Percentiles rank a stretch among this genome's conserved stretches.
These are phyloP conservation scores for Senna siamea DNA, from an alignment of 306 rosid species.

Conservation along the genomic window DNA sequence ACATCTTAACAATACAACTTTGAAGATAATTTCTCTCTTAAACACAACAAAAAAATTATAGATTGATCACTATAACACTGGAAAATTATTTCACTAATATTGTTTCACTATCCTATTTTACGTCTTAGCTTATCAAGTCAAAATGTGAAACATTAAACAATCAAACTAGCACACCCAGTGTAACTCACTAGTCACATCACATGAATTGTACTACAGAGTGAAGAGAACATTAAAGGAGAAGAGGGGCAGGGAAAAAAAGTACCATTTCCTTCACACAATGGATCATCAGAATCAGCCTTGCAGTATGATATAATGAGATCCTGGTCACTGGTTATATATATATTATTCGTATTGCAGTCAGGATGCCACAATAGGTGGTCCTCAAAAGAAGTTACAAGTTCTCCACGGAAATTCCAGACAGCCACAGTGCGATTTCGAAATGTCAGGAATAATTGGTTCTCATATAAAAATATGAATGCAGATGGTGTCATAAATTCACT, in stretches of 20 bases:
- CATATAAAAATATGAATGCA: conserved; percentile 90
- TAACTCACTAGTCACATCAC: background rate
- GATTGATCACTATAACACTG: conserved; percentile 7
- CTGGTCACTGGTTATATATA: conserved; percentile 94
- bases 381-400: conserved; percentile 93
- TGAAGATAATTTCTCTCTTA: conserved; percentile 2
- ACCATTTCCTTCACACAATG: conserved; percentile 87
- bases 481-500: conserved; percentile 93
- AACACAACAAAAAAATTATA: background rate
- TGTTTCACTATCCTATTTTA: conserved; percentile 2
- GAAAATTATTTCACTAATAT: background rate
- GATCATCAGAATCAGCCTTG: conserved; percentile 97
- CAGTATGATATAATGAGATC: conserved; percentile 97
- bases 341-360: conserved; percentile 93
- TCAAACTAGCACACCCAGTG: conserved; percentile 3
- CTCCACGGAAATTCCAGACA: conserved; percentile 98
- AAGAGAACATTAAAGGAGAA: background rate
- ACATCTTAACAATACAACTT: conserved; percentile 18
- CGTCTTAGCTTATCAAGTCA: conserved; percentile 4
- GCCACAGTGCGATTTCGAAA: conserved; percentile 91
- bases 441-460: conserved; percentile 87
- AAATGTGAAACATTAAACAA: conserved; percentile 6
- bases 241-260: background rate
- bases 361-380: conserved; percentile 99
- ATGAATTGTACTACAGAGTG: background rate